A percentile compares a stretch with the other conserved stretches of the same genome.
Conservation (phyloP, 805 yeast species). For the Cyberlindnera suaveolens region DNA sequence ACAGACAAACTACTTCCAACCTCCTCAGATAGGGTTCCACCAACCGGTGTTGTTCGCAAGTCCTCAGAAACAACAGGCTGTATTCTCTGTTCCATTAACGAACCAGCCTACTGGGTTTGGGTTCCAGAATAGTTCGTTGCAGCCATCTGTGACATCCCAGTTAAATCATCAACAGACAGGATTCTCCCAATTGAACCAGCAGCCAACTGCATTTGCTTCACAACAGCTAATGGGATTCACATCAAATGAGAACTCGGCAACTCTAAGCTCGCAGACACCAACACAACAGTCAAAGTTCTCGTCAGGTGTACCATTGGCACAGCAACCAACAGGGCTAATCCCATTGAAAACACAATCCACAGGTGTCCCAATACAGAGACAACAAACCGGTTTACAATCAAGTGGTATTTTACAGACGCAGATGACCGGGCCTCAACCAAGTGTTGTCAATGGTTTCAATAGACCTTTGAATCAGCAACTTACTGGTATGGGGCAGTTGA, state of each 20-base stretch:
- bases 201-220: constrained; percentile 7
- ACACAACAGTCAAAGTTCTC: no score
- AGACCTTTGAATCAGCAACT: constrained; percentile 3
- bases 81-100: constrained; percentile 4
- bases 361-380: constrained; percentile 35
- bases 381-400: constrained; percentile 60
- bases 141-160: constrained; percentile 15
- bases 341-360: constrained; percentile 9
- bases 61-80: constrained; percentile 13
- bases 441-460: no score
- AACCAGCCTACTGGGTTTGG: constrained; percentile 24
- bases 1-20: not conserved
- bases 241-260: no score
- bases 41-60: constrained; percentile 12
- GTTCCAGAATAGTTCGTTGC: constrained; percentile 14
- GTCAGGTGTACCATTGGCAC: not conserved
- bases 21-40: constrained; percentile 7
- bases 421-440: not conserved
- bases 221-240: constrained; percentile 9
- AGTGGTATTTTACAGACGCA: constrained; percentile 15
- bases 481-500: constrained; percentile 10
- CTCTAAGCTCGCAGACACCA: no score
- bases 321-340: not conserved
- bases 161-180: constrained; percentile 12
- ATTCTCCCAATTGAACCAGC: constrained; percentile 7